Evolutionary conservation across 495 filamentous ascomycete species (phyloP), one percentile per base, ranked within the genome.

Genomic region (Neohortaea acidophila): DNA sequence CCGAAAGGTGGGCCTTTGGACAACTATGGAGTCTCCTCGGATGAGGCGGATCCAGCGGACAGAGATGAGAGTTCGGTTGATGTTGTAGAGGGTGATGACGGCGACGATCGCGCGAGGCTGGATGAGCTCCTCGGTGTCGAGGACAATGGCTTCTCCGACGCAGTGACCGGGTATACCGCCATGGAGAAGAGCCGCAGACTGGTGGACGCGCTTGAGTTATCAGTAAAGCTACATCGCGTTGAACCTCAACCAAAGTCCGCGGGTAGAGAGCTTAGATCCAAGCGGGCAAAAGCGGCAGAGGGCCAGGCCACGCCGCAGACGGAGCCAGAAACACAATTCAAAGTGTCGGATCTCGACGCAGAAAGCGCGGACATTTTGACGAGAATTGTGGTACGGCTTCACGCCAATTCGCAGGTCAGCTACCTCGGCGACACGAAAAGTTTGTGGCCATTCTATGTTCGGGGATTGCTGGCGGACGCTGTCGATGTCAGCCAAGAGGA

Each of bases 391-490:
- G 15, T 13, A 17, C 4, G 24, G 5, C 26, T 20, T 31, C 4
- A 25, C 14, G 24, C 20, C 12, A 38, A 34, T 1, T n/a, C 21
- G 25, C 37, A 42, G 17, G 24, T 50, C 3, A 4, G 11, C 4
- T 21, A 29, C n/a, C 26, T 50, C 1, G 26, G 21, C 10, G 14
- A 40, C 25, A 28, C 43, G 12, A 5, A 23, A 21, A 7, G 27
- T 26, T 32, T 44, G 13, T 50, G 47, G 43, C 22, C 25, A 0
- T 19, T 38, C 10, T 39, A 46, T 14, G 20, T 33, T 12, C 23
- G 21, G 15, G 47, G 47, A 0, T 15, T 39, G 23, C 21, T 50
- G 5, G 38, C 33, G 7, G 20, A 46, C 7, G 24, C 33, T 1
- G 7, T 50, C 8, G 17, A 34, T 13, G 4, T 50, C 13, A 23